Evolutionary conservation across 352 stramenopile species (phyloP).

Genomic region (Blastocystis sp.): DNA sequence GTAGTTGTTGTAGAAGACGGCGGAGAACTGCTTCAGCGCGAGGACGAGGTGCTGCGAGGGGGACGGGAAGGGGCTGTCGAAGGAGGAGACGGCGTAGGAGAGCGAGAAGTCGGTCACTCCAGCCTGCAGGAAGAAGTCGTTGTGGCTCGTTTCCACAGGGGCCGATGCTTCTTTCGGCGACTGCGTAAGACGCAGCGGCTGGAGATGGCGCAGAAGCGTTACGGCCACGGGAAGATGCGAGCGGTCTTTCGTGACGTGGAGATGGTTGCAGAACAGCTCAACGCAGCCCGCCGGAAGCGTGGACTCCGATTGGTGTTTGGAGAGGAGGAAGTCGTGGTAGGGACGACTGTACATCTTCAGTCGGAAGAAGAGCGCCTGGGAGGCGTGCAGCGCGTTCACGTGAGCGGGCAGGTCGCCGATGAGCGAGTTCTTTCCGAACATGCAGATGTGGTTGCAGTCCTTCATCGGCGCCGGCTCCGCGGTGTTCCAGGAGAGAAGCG

Average conservation of each 20-base stretch:
- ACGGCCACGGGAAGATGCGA: neutral
- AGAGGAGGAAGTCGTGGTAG: conserved; percentile 29
- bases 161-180: neutral
- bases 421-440: neutral
- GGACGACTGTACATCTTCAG: conserved; percentile 10
- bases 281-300: conserved; percentile 20
- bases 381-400: neutral
- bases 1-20: conserved; percentile 38
- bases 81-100: neutral
- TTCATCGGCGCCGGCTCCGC: no score
- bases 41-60: neutral
- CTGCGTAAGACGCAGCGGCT: neutral
- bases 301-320: neutral
- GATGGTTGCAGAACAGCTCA: conserved; percentile 14
- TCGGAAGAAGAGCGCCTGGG: neutral
- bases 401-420: neutral
- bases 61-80: neutral
- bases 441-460: conserved; percentile 28
- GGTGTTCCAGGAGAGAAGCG: conserved; percentile 2
- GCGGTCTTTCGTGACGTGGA: conserved; percentile 4
- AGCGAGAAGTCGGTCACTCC: neutral
- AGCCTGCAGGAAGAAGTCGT: conserved; percentile 5
- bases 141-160: neutral
- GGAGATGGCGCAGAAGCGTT: neutral
- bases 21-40: neutral